Percentiles rank a stretch among this genome's conserved stretches.
phyloP scores from a whole-genome alignment of 2,329 filamentous ascomycete species.

The Emergomyces pasteurianus region DNA sequence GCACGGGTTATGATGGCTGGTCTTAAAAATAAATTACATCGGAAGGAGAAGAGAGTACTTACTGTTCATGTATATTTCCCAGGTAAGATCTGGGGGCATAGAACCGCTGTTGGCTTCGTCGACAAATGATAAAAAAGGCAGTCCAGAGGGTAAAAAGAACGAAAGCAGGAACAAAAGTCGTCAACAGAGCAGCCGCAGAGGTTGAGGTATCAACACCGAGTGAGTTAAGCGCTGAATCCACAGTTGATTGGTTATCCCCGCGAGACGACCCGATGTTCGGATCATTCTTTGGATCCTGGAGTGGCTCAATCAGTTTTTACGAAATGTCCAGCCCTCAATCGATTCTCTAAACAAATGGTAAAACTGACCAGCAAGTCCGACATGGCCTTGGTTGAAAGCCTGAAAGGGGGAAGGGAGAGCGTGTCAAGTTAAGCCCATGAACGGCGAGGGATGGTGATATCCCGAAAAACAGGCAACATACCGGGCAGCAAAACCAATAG shows the following conservation, averaged over 20 bases:
- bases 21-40: not conserved
- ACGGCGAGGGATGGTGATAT: not conserved
- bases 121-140: conserved; percentile 35
- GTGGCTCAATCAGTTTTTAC: not conserved
- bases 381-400: not conserved
- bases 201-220: conserved; percentile 30
- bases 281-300: conserved; percentile 27
- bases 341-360: not conserved
- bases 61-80: conserved; percentile 31
- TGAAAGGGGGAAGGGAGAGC: no score
- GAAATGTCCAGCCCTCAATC: not conserved
- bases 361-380: not conserved
- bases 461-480: not conserved
- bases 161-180: conserved; percentile 37
- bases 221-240: conserved; percentile 19
- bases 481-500: not conserved
- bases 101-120: conserved; percentile 34
- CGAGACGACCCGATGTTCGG: conserved; percentile 32
- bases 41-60: conserved; percentile 9
- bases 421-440: not conserved
- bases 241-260: conserved; percentile 26
- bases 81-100: conserved; percentile 34
- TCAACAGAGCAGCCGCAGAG: conserved; percentile 38
- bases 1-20: not conserved
- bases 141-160: conserved; percentile 35